phyloP scores from a whole-genome alignment of 2,329 filamentous ascomycete species.

The Bipolaris victoriae region DNA sequence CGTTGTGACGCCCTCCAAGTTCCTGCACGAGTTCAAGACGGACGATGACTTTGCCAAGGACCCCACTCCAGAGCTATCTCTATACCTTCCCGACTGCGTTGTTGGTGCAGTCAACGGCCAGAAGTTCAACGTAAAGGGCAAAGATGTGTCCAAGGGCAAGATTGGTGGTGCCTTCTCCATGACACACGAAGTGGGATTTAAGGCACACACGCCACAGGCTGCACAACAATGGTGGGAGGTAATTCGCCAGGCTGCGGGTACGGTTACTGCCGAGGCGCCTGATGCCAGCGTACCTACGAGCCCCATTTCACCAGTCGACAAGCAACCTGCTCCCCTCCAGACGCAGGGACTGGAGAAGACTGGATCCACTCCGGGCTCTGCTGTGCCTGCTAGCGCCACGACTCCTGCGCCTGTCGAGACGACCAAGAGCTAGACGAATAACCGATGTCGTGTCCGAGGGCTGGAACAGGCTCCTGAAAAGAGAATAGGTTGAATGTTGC shows the following conservation, averaged over 20 bases:
- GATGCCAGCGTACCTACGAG: constrained; percentile 44
- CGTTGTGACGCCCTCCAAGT: constrained; percentile 85
- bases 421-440: constrained; percentile 34
- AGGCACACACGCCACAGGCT: constrained; percentile 79
- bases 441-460: not conserved
- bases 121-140: constrained; percentile 95
- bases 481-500: not conserved
- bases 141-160: constrained; percentile 79
- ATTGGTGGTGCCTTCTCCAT: constrained; percentile 82
- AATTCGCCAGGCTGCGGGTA: constrained; percentile 67
- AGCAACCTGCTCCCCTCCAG: constrained; percentile 38
- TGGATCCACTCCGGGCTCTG: constrained; percentile 14
- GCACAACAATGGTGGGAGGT: constrained; percentile 85
- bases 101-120: constrained; percentile 74
- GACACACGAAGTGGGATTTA: constrained; percentile 81
- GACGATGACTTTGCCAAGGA: constrained; percentile 76
- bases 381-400: constrained; percentile 11
- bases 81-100: constrained; percentile 89
- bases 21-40: constrained; percentile 95
- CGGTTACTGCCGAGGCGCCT: constrained; percentile 52
- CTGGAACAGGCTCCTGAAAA: not conserved
- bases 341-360: constrained; percentile 41
- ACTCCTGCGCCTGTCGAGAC: constrained; percentile 31
- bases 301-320: constrained; percentile 35
- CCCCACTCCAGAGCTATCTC: constrained; percentile 81